Base-by-base conservation (phyloP, 1,139 yeast genomes). In the Nakaseomyces delphensis region DNA sequence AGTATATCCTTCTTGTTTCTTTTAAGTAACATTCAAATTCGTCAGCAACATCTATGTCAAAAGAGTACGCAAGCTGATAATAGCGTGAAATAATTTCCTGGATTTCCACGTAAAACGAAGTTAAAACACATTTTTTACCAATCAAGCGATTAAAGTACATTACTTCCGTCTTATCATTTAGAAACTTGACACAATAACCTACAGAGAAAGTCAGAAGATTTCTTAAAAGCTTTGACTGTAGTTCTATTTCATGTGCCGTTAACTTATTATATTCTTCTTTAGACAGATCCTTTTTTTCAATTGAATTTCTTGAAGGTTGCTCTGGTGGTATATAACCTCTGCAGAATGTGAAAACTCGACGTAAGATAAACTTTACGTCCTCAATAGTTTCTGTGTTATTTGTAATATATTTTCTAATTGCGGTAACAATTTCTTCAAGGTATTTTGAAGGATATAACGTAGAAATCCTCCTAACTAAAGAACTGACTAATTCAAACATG, bases 391-490 rank as follows among this genome's bases (percentile, higher is more conserved):
- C 60, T 15, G 62, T 57, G 54, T 77, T 77, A 14, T 59, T 53
- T 13, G 71, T 68, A n/a, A 76, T 56, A 43, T 75, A 67, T 41
- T 76, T 76, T 39, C 80, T 61, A 37, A 77, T 63, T 0, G 85
- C 68, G 1, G 81, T 60, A 0, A 79, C 69, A 1, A 79, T 74
- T 72, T 84, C 79, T 1, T 83, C 72, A 43, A 89, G 65, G 54
- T 83, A 84, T 48, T 84, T 73, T 1, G 95, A 82, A 11, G 96
- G 96, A 42, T 73, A 62, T 0, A 94, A 79, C 36, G 73, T 68
- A 21, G 40, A 45, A n/a, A 57, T 49, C 45, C 77, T 67, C 48
- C 55, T 60, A 54, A 83, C 59, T 38, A 77, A 73, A 41, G 76
- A 68, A 32, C 68, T 70, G 46, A 82, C 64, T 47, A 85, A 67